Base-by-base conservation (phyloP, 495 filamentous ascomycete genomes). In the Penicillium canescens region DNA sequence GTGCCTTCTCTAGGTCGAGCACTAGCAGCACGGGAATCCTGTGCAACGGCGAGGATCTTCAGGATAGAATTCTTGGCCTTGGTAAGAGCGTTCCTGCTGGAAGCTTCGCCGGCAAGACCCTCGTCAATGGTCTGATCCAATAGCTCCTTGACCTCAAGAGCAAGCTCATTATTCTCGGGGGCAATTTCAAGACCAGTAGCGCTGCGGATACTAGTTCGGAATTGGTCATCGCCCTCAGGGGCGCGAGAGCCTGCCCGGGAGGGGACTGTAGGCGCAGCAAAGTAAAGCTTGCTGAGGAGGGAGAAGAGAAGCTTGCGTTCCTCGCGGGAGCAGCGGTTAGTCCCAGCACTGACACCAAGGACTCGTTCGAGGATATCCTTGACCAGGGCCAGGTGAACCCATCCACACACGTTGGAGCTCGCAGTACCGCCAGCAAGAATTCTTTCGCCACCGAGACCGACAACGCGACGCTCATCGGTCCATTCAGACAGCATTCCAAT, bases 391-490 rank as follows among this genome's bases (percentile, higher is more conserved):
- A 73, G 49, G 46, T 71, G 68, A 3, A 82, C 86, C 70, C 86
- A 88, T 74, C 77, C 57, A 74, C 74, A 75, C 6, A 69, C 72
- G 41, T 42, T 71, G 52, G 69, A 71, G 54, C 78, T 81, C 61
- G 80, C 81, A 28, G 85, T 69, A 23, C 78, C 84, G 9, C 84
- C 82, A 3, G 65, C 58, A 12, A 78, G 60, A 10, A 78, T 62
- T 33, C 77, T 74, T 38, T 85, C 77, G 35, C 82, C 75, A 2
- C 81, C 85, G 10, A 90, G 79, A 1, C 86, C 82, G 46, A 94
- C 86, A 48, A 92, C 88, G 62, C 92, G 88, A 16, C 95, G 80
- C 49, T 92, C 90, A 69, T 98, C 94, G 4, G 94, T 98, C 94
- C 94, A 98, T 65, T 98, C 94, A 1, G 91, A 81, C 2, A 98